Conservation (phyloP, 768 basidiomycete species). For the Dentipellis fragilis region DNA sequence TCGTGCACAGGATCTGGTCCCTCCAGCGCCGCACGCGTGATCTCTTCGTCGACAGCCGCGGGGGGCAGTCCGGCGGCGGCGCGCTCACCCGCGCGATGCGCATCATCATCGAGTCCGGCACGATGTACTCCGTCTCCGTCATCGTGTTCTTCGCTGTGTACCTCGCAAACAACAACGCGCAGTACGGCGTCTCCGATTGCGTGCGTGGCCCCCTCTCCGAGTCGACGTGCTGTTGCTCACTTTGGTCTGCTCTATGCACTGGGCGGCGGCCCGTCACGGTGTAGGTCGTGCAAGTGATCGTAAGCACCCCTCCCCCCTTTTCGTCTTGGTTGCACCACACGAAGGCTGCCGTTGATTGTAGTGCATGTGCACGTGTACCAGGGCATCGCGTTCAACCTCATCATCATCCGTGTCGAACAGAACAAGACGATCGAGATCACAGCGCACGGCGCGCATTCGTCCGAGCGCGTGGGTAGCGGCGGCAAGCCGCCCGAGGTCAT, state of each 20-base stretch:
- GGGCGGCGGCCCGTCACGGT: neutral
- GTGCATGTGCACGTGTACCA: neutral
- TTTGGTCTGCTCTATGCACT: neutral
- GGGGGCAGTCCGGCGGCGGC: neutral
- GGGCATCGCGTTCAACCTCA: conserved; percentile 23
- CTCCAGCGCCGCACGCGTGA: neutral
- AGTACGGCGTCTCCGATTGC: conserved; percentile 16
- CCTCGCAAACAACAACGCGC: conserved; percentile 16
- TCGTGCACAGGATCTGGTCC: neutral
- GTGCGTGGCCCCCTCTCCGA: conserved; percentile 11
- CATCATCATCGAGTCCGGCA: conserved; percentile 22
- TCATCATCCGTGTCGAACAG: conserved; percentile 18
- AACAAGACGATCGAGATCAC: conserved; percentile 4
- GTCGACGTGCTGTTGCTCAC: too few species aligned
- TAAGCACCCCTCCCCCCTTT: too few species aligned
- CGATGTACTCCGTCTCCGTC: conserved; percentile 17
- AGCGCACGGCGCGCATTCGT: too few species aligned
- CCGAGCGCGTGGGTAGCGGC: too few species aligned
- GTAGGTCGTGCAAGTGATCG: neutral
- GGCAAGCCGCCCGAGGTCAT: too few species aligned
- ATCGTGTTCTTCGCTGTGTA: conserved; percentile 15
- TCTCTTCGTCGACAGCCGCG: neutral
- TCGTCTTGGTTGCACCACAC: conserved; percentile 7
- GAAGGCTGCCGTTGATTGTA: neutral
- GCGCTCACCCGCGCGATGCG: conserved; percentile 14